Percentiles rank a stretch among this genome's conserved stretches.
Conservation (phyloP, 2,329 filamentous ascomycete genomes). For the Teratosphaeriaceae sp. region DNA sequence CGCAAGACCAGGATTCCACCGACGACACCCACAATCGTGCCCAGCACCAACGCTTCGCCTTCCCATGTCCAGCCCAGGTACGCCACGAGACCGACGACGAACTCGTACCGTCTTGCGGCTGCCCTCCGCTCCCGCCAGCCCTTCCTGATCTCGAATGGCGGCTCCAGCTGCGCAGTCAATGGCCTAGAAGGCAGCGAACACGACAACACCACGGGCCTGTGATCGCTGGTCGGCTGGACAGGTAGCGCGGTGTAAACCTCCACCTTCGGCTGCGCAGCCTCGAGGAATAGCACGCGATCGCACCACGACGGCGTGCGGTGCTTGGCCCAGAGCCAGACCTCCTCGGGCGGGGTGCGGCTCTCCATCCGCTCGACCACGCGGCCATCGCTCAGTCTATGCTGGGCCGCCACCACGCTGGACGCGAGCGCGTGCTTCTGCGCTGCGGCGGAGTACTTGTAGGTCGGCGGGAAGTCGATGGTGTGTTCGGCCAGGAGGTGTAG, state of each 20-base stretch:
- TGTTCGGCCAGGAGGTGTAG: conserved; percentile 74
- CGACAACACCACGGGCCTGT: conserved; percentile 73
- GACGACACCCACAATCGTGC: conserved; percentile 24
- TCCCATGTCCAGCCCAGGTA: conserved; percentile 47
- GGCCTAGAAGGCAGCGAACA: conserved; percentile 52
- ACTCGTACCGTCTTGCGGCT: conserved; percentile 51
- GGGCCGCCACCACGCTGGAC: conserved; percentile 11
- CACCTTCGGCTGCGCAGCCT: conserved; percentile 42
- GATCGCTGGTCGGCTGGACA: conserved; percentile 76
- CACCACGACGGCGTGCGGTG: conserved; percentile 92
- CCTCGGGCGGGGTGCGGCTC: conserved; percentile 6
- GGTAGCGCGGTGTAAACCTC: conserved; percentile 68
- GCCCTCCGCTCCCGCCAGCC: conserved; percentile 50
- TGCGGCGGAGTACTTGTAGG: conserved; percentile 74
- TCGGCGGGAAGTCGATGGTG: conserved; percentile 73
- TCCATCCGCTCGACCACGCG: conserved; percentile 5
- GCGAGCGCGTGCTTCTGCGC: conserved; percentile 21
- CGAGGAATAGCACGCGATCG: conserved; percentile 75
- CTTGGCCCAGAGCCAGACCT: conserved; percentile 53
- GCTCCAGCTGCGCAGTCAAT: conserved; percentile 30
- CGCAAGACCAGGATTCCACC: conserved; percentile 24
- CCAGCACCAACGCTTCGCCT: conserved; percentile 35
- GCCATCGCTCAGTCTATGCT: conserved; percentile 8
- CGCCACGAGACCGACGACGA: conserved; percentile 52
- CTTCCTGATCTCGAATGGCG: conserved; percentile 53